phyloP scores from a whole-genome alignment of 1,139 yeast species.

The Candida mesenterica region DNA sequence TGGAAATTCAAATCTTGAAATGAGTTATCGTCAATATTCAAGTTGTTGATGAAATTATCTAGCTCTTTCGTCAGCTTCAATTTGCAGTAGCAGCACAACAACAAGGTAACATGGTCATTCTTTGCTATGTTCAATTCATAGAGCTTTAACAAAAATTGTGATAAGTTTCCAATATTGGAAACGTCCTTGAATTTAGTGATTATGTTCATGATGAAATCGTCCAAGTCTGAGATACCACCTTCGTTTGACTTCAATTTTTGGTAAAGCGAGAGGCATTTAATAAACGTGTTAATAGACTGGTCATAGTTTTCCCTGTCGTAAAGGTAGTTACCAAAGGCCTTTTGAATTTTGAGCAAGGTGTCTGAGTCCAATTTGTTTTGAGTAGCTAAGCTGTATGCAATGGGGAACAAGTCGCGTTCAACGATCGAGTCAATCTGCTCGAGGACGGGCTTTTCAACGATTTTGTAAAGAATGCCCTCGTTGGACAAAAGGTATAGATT shows the following conservation, averaged over 20 bases:
- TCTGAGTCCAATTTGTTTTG: constrained; percentile 39
- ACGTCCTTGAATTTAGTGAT: constrained; percentile 83
- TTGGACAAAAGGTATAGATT: constrained; percentile 58
- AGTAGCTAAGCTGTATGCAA: constrained; percentile 71
- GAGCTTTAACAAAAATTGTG: constrained; percentile 61
- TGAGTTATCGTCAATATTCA: constrained; percentile 24
- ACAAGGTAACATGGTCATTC: constrained; percentile 76
- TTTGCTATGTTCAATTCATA: constrained; percentile 54
- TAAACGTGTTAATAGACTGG: constrained; percentile 70
- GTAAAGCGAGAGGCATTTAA: constrained; percentile 37
- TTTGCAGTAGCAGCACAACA: constrained; percentile 82
- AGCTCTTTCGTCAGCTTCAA: constrained; percentile 62
- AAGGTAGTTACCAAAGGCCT: constrained; percentile 67
- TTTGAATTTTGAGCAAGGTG: constrained; percentile 53
- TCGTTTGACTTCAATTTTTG: constrained; percentile 5
- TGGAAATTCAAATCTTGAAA: constrained; percentile 61
- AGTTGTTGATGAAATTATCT: constrained; percentile 52
- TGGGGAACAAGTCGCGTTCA: constrained; percentile 66
- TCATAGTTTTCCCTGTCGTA: constrained; percentile 64
- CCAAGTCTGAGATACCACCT: constrained; percentile 21
- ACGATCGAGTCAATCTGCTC: constrained; percentile 70
- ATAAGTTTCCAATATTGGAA: constrained; percentile 66
- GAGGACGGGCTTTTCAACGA: constrained; percentile 64
- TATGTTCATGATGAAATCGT: constrained; percentile 69
- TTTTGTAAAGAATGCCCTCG: constrained; percentile 71